Evolutionary conservation across 805 yeast genomes (phyloP), one percentile per base, ranked within the genome.

Genomic region (Tetrapisispora nanseiensis): DNA sequence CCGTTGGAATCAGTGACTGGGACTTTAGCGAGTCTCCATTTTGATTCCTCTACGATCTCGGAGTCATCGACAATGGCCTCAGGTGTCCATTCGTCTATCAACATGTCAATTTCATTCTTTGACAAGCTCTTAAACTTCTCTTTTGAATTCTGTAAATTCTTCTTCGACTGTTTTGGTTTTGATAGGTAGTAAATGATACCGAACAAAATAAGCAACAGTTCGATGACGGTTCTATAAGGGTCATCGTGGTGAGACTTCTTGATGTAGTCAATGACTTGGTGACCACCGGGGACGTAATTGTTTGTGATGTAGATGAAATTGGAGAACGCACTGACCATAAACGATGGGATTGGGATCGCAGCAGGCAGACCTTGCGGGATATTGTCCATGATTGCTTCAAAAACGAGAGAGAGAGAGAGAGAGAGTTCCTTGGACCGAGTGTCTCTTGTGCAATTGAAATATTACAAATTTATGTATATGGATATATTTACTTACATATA

Each of bases 71-170:
- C 86, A 33, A 92, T 62, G 0, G 95, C 85, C 55, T 80, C 92
- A 0, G 98, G 97, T 47, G 74, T 75, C 98, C 98, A 92, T 45
- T 89, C 97, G 8, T 78, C 82, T 41, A 86, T 76, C 44, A 92
- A 71, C 37, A 82, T 90, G 52, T 89, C 90, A 28, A 86, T 71
- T 55, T 90, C 98, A 42, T 60, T 63, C 15, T 65, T 57, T 2
- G 78, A 64, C 43, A 84, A 67, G 23, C 40, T 42, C 9, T 18
- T 22, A 3, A 33, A 28, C 19, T 33, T 31, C 9, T 24, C 31
- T 6, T 37, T 37, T 10, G 41, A 37, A 28, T 22, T 16, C 4
- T 42, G 35, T 15, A 28, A n/a, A 28, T 15, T 22, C 23, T 42
- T 42, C 48, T 71, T 71, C 43, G 86, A 82, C 78, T 85, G 38